Evolutionary conservation across 2,329 filamentous ascomycete species (phyloP).

Genomic region (Colletotrichum orbiculare): DNA sequence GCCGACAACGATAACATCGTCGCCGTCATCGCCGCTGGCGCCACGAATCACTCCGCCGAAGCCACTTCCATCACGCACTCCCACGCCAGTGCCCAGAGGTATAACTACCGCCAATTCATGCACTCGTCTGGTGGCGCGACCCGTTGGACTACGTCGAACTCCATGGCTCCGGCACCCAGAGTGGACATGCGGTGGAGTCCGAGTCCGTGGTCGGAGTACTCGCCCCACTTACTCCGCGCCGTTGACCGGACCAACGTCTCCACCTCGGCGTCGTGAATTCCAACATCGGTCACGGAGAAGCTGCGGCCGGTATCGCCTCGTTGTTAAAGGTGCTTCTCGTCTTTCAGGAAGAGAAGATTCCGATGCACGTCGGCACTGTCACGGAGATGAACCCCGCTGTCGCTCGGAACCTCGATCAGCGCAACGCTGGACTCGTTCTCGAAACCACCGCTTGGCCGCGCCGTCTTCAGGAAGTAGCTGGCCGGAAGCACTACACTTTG

Average conservation of each 20-base stretch:
- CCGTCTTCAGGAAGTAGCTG: conserved; percentile 55
- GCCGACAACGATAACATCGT: conserved; percentile 53
- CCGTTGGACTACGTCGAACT: conserved; percentile 46
- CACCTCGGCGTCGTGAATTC: conserved; percentile 21
- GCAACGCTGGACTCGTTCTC: conserved; percentile 68
- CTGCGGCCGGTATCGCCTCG: conserved; percentile 40
- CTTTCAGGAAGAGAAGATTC: conserved; percentile 39
- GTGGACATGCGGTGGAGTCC: conserved; percentile 44
- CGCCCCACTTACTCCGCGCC: conserved; percentile 1
- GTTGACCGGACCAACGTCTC: not conserved
- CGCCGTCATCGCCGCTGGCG: conserved; percentile 48
- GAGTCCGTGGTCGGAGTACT: conserved; percentile 35
- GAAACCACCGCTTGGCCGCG: conserved; percentile 61
- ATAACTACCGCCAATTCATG: conserved; percentile 45
- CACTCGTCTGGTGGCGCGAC: conserved; percentile 43
- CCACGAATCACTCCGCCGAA: conserved; percentile 53
- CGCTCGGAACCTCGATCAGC: conserved; percentile 62
- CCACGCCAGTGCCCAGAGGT: conserved; percentile 25
- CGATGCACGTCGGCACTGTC: conserved; percentile 72
- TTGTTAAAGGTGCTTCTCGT: conserved; percentile 42
- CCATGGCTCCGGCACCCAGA: conserved; percentile 53
- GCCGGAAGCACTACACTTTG: conserved; percentile 49
- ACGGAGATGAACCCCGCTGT: conserved; percentile 68
- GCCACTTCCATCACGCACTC: conserved; percentile 51
- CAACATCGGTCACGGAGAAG: conserved; percentile 55